A percentile compares a stretch with the other conserved stretches of the same genome.
Conservation (phyloP, 306 rosid genomes). For the Trifolium fragiferum region DNA sequence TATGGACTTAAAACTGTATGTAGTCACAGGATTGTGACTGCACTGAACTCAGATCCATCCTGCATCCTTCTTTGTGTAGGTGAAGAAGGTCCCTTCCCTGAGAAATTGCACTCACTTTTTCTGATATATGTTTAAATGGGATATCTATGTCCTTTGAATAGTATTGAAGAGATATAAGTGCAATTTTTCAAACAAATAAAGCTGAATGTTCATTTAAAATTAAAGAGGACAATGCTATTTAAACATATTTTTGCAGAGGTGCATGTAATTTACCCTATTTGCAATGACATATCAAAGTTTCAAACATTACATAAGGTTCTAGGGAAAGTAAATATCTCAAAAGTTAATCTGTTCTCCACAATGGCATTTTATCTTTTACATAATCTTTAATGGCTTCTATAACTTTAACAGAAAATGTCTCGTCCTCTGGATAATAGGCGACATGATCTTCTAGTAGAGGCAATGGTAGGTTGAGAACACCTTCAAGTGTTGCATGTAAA, state of each 20-base stretch:
- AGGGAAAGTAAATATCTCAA: slow-evolving; percentile 10
- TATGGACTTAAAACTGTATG: too few species aligned
- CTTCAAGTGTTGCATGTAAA: slow-evolving; percentile 90
- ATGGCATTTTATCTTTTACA: slow-evolving; percentile 55
- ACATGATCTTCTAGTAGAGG: slow-evolving; percentile 70
- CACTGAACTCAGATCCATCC: too few species aligned
- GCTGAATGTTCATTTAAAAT: neutral
- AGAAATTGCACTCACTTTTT: too few species aligned
- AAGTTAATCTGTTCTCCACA: slow-evolving; percentile 48
- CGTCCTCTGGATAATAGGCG: slow-evolving; percentile 79
- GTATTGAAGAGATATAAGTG: neutral
- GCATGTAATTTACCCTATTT: neutral
- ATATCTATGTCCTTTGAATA: neutral
- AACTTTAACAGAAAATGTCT: slow-evolving; percentile 56
- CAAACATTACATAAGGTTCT: slow-evolving; percentile 7
- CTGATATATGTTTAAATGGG: neutral
- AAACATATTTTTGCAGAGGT: neutral
- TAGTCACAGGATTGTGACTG: too few species aligned
- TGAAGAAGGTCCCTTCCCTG: too few species aligned
- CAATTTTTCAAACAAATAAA: neutral
- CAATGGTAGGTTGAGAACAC: slow-evolving; percentile 69
- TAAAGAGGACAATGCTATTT: neutral
- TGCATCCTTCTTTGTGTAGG: too few species aligned
- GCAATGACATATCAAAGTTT: neutral
- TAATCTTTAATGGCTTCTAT: slow-evolving; percentile 63